These are phyloP conservation scores for Yamadazyma diospyri DNA, from an alignment of 1,139 yeast genomes.

Conservation along the genomic window DNA sequence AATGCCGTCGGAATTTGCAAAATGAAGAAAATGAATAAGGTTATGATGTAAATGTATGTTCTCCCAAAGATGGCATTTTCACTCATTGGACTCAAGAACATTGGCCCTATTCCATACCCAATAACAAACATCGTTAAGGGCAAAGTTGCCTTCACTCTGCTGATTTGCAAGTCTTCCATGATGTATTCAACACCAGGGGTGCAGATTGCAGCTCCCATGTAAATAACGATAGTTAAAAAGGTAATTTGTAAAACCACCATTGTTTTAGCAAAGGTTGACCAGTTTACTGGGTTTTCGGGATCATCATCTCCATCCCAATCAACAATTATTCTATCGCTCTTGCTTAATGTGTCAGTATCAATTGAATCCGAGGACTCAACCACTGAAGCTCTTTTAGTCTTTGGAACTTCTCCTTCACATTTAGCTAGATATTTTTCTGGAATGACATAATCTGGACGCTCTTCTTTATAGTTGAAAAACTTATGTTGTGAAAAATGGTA, in stretches of 20 bases:
- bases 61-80: conserved; percentile 53
- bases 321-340: conserved; percentile 4
- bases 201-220: conserved; percentile 26
- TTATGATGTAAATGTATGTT: conserved; percentile 31
- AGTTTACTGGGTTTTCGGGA: conserved; percentile 28
- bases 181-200: conserved; percentile 37
- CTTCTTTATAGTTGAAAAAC: conserved; percentile 27
- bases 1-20: conserved; percentile 35
- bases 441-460: conserved; percentile 25
- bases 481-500: conserved; percentile 32
- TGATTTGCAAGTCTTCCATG: conserved; percentile 25
- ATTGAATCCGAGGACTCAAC: not conserved
- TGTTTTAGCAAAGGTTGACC: conserved; percentile 21
- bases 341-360: not conserved
- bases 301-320: conserved; percentile 19
- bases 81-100: conserved; percentile 51
- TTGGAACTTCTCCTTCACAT: not conserved
- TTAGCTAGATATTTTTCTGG: conserved; percentile 27
- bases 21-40: conserved; percentile 29
- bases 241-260: conserved; percentile 18
- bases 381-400: not conserved
- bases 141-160: conserved; percentile 42
- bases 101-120: conserved; percentile 57
- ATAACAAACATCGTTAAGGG: conserved; percentile 41
- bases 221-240: conserved; percentile 23